Percentiles rank a stretch among this genome's conserved stretches.
Evolutionary conservation across 2,329 filamentous ascomycete species (phyloP).

Genomic region (Macrophomina pseudophaseolina): DNA sequence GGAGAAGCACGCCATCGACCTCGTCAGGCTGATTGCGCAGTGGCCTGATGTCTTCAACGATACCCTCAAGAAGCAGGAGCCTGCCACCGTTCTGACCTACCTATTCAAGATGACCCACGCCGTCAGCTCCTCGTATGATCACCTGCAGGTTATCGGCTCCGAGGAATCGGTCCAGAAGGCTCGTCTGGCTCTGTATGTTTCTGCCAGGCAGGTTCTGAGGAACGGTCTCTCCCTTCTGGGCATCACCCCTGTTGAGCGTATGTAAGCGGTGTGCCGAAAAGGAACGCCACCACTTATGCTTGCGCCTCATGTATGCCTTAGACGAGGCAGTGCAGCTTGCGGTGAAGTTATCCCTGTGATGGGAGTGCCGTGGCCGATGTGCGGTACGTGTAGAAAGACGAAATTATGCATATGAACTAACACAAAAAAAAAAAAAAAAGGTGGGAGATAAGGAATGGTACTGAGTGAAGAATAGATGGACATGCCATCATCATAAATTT

Average conservation of each 20-base stretch:
- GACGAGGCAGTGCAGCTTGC: not conserved
- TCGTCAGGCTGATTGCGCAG: conserved; percentile 77
- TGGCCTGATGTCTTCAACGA: conserved; percentile 87
- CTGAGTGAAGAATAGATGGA: not conserved
- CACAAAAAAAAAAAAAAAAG: not conserved
- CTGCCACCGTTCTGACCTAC: conserved; percentile 70
- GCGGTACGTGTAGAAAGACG: no score
- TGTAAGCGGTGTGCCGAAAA: conserved; percentile 19
- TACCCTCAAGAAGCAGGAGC: conserved; percentile 82
- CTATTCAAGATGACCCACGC: conserved; percentile 87
- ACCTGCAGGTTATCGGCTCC: conserved; percentile 79
- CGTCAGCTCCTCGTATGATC: conserved; percentile 80
- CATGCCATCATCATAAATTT: not conserved
- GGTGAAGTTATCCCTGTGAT: not conserved
- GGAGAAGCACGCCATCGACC: conserved; percentile 73
- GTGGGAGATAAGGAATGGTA: not conserved
- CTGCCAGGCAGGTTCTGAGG: conserved; percentile 73
- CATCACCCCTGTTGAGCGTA: conserved; percentile 74
- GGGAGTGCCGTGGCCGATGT: not conserved
- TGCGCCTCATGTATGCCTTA: not conserved
- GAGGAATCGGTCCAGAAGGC: conserved; percentile 73
- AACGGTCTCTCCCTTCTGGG: conserved; percentile 86
- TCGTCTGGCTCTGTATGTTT: conserved; percentile 77
- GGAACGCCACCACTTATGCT: no score
- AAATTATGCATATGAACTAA: not conserved